Evolutionary conservation across 345 rosid genomes (phyloP), one percentile per base, ranked within the genome.

Genomic region (Eucalyptus marginata): DNA sequence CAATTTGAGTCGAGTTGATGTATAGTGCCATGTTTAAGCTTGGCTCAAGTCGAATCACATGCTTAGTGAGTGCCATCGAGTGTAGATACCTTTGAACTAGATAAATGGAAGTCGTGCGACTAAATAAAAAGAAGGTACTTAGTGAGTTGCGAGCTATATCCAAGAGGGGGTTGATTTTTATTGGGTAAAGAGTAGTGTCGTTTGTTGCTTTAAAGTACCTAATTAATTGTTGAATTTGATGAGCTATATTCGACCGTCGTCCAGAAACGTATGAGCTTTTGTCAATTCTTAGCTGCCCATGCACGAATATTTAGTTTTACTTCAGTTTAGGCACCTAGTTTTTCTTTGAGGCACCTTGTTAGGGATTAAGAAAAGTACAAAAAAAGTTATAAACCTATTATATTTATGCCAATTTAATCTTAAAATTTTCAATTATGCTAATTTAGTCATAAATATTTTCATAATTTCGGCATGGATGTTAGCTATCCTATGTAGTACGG

Each of bases 401-500:
- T 18, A 52, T 52, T 52, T 18, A 18, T 18, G 4, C 2, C 2
- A 18, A 18, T 52, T 0, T 18, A 52, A 52, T 52, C 10, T 18
- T 52, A 52, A 52, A 52, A 7, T 52, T 18, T 52, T 18, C 2
- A 52, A 1, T 18, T 52, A 52, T 52, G 2, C 4, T 18, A 52
- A 52, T 52, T 52, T 52, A 52, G 2, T 52, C 1, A 3, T 52
- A 52, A 7, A 52, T 3, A 0, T 52, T 52, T 18, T 52, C 4
- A 18, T 18, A 18, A 52, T 52, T 52, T 18, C 7, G 2, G 18
- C 0, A 4, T 0, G 1, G 0, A 52, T 7, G 2, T 52, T 18
- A 0, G 7, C 0, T 0, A 2, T 18, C 3, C 22, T 51, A 52
- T 52, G 0, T 52, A 52, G 4, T 52, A 52, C 0, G 0, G 0